Conservation (phyloP, 768 basidiomycete species). For the Chalciporus pseudorubinellus region DNA sequence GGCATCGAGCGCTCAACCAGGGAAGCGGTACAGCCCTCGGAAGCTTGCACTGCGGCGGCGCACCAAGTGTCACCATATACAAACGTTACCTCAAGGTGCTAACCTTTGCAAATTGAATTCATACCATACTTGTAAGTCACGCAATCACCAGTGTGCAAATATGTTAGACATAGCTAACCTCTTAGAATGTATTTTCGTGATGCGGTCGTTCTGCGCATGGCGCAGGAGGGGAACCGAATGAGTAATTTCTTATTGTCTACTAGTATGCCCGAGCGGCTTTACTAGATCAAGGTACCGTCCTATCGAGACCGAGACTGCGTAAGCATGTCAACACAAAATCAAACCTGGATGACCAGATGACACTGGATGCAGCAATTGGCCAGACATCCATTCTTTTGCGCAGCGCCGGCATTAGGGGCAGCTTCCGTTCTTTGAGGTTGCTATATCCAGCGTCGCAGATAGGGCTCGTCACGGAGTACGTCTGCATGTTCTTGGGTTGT, state of each 20-base stretch:
- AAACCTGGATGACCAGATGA: not conserved
- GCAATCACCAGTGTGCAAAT: too few relatives aligned
- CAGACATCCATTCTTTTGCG: not conserved
- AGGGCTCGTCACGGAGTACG: too few relatives aligned
- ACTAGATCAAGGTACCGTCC: not conserved
- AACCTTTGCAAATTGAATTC: not conserved
- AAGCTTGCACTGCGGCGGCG: not conserved
- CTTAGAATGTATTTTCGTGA: not conserved
- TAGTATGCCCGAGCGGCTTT: too few relatives aligned
- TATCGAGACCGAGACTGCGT: not conserved
- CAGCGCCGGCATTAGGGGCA: too few relatives aligned
- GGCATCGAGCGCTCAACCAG: not conserved
- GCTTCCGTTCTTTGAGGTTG: not conserved
- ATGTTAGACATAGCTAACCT: too few relatives aligned
- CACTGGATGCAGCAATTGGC: not conserved
- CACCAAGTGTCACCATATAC: not conserved
- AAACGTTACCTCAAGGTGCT: not conserved
- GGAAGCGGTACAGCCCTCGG: not conserved
- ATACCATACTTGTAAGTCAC: not conserved
- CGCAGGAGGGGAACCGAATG: not conserved
- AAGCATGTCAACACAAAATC: not conserved
- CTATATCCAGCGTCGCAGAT: not conserved
- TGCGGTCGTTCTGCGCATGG: not conserved
- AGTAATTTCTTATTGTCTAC: conserved; percentile 13
- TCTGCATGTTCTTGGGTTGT: too few relatives aligned